Evolutionary conservation across 163 green algal species (phyloP).

Genomic region (Smithsoniella earleae): DNA sequence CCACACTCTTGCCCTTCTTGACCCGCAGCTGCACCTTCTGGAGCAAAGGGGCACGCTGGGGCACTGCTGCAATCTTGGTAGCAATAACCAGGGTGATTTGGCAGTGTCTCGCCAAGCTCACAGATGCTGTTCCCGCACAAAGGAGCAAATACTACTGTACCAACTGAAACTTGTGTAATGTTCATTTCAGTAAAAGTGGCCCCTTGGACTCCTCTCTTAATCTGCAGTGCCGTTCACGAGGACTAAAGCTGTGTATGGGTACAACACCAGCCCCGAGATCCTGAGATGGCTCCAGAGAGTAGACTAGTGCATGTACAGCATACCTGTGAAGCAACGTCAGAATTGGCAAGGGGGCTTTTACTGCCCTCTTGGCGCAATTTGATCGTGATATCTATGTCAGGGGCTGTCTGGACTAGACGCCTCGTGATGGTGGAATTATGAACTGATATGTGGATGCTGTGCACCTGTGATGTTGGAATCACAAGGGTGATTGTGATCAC

Average conservation of each 20-base stretch:
- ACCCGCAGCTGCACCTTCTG: background rate
- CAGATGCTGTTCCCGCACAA: background rate
- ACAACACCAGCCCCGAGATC: too few species aligned
- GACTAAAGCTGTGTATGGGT: too few species aligned
- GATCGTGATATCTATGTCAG: background rate
- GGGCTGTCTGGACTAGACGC: background rate
- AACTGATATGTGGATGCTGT: background rate
- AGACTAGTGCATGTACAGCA: too few species aligned
- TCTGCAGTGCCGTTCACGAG: too few species aligned
- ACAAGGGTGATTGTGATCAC: background rate
- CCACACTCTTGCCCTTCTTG: background rate
- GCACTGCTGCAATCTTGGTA: background rate
- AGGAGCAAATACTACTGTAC: background rate
- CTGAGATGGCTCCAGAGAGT: too few species aligned
- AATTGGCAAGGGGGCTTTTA: background rate
- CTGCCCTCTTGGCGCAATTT: background rate
- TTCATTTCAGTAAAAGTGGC: slow-evolving; percentile 18
- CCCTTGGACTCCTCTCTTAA: slow-evolving; percentile 9
- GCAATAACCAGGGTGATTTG: background rate
- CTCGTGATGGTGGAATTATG: background rate
- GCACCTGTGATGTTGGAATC: background rate
- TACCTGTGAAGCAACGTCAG: background rate
- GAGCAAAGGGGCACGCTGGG: background rate
- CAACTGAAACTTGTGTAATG: background rate
- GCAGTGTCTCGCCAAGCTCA: background rate